phyloP scores from a whole-genome alignment of 2,329 filamentous ascomycete species.

The Fusarium proliferatum region DNA sequence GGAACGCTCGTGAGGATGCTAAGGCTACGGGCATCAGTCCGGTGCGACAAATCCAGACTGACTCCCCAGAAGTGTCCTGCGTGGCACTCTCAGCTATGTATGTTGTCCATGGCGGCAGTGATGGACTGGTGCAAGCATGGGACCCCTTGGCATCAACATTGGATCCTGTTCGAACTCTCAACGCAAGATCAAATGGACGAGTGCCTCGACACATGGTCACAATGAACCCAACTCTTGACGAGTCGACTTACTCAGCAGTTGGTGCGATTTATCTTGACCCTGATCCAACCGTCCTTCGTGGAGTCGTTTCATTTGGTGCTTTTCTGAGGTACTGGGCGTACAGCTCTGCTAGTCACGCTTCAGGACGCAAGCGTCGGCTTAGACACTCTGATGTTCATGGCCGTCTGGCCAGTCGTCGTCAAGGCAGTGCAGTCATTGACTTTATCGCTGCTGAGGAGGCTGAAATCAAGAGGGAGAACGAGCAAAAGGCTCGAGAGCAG shows the following conservation, averaged over 20 bases:
- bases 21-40: conserved; percentile 67
- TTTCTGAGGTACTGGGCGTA: conserved; percentile 95
- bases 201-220: conserved; percentile 77
- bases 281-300: conserved; percentile 85
- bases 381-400: conserved; percentile 73
- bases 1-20: conserved; percentile 79
- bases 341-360: conserved; percentile 81
- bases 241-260: conserved; percentile 82
- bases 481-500: conserved; percentile 73
- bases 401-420: conserved; percentile 60
- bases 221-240: conserved; percentile 67
- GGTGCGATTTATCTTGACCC: conserved; percentile 89
- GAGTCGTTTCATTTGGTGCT: conserved; percentile 86
- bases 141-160: conserved; percentile 87
- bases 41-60: conserved; percentile 85
- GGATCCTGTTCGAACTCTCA: conserved; percentile 85
- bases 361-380: conserved; percentile 80
- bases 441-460: conserved; percentile 89
- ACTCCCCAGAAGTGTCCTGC: conserved; percentile 87
- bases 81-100: conserved; percentile 87
- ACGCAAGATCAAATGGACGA: conserved; percentile 84
- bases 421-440: conserved; percentile 77
- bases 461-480: conserved; percentile 80
- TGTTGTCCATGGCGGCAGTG: conserved; percentile 91
- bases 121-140: conserved; percentile 96